Percentiles rank a stretch among this genome's conserved stretches.
phyloP scores from a whole-genome alignment of 352 stramenopile species.

The Phytophthora sansomeana region DNA sequence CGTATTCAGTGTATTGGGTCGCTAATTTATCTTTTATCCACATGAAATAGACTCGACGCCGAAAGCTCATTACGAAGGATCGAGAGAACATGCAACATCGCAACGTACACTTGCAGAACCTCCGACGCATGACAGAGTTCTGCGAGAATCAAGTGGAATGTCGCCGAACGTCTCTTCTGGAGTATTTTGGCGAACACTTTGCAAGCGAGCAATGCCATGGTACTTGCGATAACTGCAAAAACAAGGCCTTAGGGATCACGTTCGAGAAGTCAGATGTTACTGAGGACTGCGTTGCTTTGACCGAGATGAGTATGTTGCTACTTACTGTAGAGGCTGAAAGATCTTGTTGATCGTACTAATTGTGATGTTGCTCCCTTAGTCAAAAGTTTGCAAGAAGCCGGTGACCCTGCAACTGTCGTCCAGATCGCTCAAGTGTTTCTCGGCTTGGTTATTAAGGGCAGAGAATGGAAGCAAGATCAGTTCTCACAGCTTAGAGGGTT shows the following conservation, averaged over 20 bases:
- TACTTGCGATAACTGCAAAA: slow-evolving; percentile 92
- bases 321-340: neutral
- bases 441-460: slow-evolving; percentile 69
- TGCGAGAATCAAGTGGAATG: slow-evolving; percentile 92
- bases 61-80: slow-evolving; percentile 86
- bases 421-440: slow-evolving; percentile 83
- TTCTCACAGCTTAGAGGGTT: slow-evolving; percentile 68
- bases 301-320: slow-evolving; percentile 66
- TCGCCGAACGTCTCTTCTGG: slow-evolving; percentile 78
- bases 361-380: slow-evolving; percentile 34
- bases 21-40: neutral
- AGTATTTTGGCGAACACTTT: slow-evolving; percentile 93
- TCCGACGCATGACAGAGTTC: slow-evolving; percentile 88
- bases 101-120: slow-evolving; percentile 86
- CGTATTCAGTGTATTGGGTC: too few relatives aligned
- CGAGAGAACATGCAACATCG: slow-evolving; percentile 78
- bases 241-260: slow-evolving; percentile 63
- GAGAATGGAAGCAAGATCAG: slow-evolving; percentile 74
- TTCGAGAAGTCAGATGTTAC: slow-evolving; percentile 85
- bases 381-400: slow-evolving; percentile 66
- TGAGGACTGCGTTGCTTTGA: slow-evolving; percentile 66
- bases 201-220: slow-evolving; percentile 68
- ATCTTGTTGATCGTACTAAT: neutral
- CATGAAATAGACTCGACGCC: slow-evolving; percentile 56
- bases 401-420: slow-evolving; percentile 72